These are phyloP conservation scores for Tetrapisispora iriomotensis DNA, from an alignment of 805 yeast species.

Conservation along the genomic window DNA sequence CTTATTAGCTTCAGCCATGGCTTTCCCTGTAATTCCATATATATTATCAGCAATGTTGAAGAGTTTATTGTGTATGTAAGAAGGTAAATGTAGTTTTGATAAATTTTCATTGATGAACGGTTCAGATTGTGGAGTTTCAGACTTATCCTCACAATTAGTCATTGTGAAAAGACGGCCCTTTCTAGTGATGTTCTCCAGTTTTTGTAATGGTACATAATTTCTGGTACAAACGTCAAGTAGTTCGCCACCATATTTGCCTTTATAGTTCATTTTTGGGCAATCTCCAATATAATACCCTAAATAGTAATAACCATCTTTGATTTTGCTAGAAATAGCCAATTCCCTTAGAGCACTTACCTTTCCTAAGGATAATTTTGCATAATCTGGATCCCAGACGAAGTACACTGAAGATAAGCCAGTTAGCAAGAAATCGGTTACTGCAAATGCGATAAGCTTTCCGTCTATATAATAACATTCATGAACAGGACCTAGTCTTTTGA, in stretches of 20 bases:
- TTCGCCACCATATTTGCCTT: constrained; percentile 70
- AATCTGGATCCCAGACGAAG: constrained; percentile 82
- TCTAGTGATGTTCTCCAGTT: constrained; percentile 10
- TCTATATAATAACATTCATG: constrained; percentile 73
- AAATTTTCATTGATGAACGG: constrained; percentile 3
- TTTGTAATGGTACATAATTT: constrained; percentile 29
- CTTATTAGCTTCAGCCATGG: constrained; percentile 15
- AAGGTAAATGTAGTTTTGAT: constrained; percentile 4
- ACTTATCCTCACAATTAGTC: constrained; percentile 2
- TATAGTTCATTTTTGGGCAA: constrained; percentile 76
- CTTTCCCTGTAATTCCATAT: constrained; percentile 31
- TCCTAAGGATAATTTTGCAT: constrained; percentile 59
- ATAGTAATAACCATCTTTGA: constrained; percentile 47
- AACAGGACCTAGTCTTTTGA: constrained; percentile 43
- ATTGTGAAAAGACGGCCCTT: constrained; percentile 22
- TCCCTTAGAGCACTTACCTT: constrained; percentile 70
- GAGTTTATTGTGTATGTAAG: not conserved
- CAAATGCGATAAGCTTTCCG: constrained; percentile 57
- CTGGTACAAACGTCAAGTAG: constrained; percentile 46
- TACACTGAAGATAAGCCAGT: constrained; percentile 73
- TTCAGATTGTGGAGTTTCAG: constrained; percentile 3
- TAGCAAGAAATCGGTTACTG: constrained; percentile 70
- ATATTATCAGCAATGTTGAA: constrained; percentile 30
- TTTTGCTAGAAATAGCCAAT: constrained; percentile 40
- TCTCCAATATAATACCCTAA: constrained; percentile 74